A percentile compares a stretch with the other conserved stretches of the same genome.
phyloP scores from a whole-genome alignment of 352 stramenopile genomes.

The Globisporangium emineosum region DNA sequence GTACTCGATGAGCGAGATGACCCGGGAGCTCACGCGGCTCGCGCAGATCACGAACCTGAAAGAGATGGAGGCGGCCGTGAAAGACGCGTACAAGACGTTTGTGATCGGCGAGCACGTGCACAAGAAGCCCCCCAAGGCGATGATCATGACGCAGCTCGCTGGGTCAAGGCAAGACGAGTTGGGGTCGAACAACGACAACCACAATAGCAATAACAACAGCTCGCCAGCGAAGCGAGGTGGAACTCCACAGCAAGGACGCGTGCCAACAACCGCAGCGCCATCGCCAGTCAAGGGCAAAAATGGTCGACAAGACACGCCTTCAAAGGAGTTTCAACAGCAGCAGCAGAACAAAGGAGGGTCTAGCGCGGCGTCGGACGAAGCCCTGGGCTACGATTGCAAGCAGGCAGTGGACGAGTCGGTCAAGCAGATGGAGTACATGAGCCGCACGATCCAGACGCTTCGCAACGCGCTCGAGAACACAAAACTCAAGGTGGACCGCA shows the following conservation, averaged over 20 bases:
- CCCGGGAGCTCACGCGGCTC: slow-evolving; percentile 67
- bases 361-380: slow-evolving; percentile 30
- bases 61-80: slow-evolving; percentile 75
- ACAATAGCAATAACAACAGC: not conserved
- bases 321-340: not conserved
- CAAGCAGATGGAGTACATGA: slow-evolving; percentile 84
- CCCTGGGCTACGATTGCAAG: slow-evolving; percentile 69
- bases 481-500: slow-evolving; percentile 60
- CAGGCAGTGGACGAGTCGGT: slow-evolving; percentile 71
- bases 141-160: slow-evolving; percentile 9
- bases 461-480: slow-evolving; percentile 59
- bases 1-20: slow-evolving; percentile 77
- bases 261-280: slow-evolving; percentile 6
- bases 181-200: not conserved
- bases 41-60: slow-evolving; percentile 75
- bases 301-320: not conserved
- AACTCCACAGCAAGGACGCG: not conserved
- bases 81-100: slow-evolving; percentile 73
- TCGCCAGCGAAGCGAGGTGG: slow-evolving; percentile 10
- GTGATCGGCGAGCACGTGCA: slow-evolving; percentile 66
- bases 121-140: slow-evolving; percentile 50
- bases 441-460: slow-evolving; percentile 64
- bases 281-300: slow-evolving; percentile 11
- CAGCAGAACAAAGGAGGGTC: slow-evolving; percentile 1
- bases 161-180: not conserved